A percentile compares a stretch with the other conserved stretches of the same genome.
Conservation (phyloP, 2,329 filamentous ascomycete genomes). For the Clonostachys byssicola region DNA sequence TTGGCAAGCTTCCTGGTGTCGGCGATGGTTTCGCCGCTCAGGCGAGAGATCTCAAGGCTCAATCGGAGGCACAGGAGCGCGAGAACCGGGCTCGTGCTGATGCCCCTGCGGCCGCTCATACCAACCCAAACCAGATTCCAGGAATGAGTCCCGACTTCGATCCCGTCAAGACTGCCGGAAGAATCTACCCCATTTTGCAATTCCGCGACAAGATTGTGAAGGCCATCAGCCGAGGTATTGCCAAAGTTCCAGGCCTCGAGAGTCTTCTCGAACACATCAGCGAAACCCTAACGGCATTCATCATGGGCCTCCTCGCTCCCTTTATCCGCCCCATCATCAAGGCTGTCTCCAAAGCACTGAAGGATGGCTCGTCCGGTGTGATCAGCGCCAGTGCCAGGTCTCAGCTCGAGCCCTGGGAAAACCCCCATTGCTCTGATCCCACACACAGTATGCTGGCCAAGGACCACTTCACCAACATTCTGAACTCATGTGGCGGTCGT, state of each 20-base stretch:
- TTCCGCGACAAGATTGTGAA: conserved; percentile 95
- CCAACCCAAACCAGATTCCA: conserved; percentile 57
- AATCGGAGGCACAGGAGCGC: conserved; percentile 60
- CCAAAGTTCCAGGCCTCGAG: conserved; percentile 89
- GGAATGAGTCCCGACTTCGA: conserved; percentile 77
- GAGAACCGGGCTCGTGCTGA: conserved; percentile 38
- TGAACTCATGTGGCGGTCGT: conserved; percentile 73
- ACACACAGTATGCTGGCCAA: conserved; percentile 82
- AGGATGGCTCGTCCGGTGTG: conserved; percentile 75
- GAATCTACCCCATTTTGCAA: conserved; percentile 92
- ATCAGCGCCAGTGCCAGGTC: conserved; percentile 66
- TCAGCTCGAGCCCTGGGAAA: conserved; percentile 77
- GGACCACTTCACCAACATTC: conserved; percentile 76
- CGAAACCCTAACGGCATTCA: conserved; percentile 87
- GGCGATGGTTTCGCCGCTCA: conserved; percentile 63
- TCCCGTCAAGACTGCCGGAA: conserved; percentile 66
- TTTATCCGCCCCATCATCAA: conserved; percentile 91
- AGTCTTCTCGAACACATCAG: conserved; percentile 89
- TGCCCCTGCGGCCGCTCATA: conserved; percentile 23
- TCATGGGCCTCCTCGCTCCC: conserved; percentile 85
- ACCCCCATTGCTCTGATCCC: conserved; percentile 70
- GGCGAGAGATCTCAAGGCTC: conserved; percentile 57
- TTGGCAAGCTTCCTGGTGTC: conserved; percentile 71
- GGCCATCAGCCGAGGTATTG: conserved; percentile 76
- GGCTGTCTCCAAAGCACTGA: conserved; percentile 77